phyloP scores from a whole-genome alignment of 116 monocot species.

The Thalassia testudinum region DNA sequence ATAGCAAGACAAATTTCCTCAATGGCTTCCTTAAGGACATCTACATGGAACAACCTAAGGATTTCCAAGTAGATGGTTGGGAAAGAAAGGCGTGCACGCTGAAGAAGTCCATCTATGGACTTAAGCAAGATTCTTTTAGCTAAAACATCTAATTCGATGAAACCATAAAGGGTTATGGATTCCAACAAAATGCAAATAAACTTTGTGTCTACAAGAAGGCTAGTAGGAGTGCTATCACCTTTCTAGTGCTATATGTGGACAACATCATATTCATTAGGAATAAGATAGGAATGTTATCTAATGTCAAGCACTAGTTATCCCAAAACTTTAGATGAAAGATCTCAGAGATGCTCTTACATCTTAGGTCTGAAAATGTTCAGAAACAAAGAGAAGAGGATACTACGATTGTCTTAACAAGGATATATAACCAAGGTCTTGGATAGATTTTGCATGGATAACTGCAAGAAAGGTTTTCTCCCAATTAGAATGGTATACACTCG shows the following conservation, averaged over 20 bases:
- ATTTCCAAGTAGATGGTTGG: not conserved
- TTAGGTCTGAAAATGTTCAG: not conserved
- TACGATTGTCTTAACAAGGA: not conserved
- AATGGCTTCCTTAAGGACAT: slow-evolving; percentile 1
- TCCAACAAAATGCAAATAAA: not conserved
- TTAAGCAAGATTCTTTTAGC: not conserved
- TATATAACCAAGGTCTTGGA: slow-evolving; percentile 6
- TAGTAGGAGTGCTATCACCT: not conserved
- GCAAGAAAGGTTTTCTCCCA: slow-evolving; percentile 7
- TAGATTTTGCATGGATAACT: slow-evolving; percentile 4
- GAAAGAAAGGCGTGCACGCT: not conserved
- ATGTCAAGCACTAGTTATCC: not conserved
- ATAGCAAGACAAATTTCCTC: slow-evolving; percentile 1
- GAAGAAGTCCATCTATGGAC: slow-evolving; percentile 1
- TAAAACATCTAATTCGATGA: not conserved
- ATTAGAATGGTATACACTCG: slow-evolving; percentile 2
- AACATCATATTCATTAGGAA: slow-evolving; percentile 3
- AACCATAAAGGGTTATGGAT: not conserved
- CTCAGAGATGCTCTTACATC: slow-evolving; percentile 1
- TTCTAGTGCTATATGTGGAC: not conserved
- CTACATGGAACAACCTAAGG: not conserved
- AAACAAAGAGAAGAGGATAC: slow-evolving; percentile 1
- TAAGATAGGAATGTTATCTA: not conserved
- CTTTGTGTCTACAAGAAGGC: not conserved
- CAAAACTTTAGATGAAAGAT: slow-evolving; percentile 2